Evolutionary conservation across 768 basidiomycete genomes (phyloP).

Genomic region (Tricholoma furcatifolium): DNA sequence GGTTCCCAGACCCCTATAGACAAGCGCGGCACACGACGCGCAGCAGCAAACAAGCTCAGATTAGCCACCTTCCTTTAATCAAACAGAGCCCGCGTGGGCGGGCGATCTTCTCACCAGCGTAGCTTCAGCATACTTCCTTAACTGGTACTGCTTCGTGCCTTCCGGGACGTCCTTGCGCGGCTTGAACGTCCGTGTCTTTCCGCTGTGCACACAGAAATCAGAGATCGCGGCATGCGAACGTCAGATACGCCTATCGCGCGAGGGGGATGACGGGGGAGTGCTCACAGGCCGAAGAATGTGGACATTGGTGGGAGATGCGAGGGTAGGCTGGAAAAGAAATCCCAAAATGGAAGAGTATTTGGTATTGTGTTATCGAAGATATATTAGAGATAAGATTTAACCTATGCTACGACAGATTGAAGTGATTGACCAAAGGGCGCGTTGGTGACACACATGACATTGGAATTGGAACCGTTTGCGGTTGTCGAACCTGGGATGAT

Average conservation of each 20-base stretch:
- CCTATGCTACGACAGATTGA: too few species aligned
- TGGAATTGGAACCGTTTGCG: too few species aligned
- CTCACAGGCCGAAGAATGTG: conserved; percentile 87
- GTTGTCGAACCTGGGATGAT: too few species aligned
- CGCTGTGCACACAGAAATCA: conserved; percentile 51
- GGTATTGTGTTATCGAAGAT: too few species aligned
- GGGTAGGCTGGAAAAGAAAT: too few species aligned
- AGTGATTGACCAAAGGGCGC: too few species aligned
- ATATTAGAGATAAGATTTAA: too few species aligned
- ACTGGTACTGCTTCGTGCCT: conserved; percentile 96
- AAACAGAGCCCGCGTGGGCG: background rate
- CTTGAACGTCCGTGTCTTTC: conserved; percentile 94
- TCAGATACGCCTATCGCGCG: conserved; percentile 5
- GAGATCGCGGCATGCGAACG: background rate
- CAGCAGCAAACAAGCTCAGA: conserved; percentile 1
- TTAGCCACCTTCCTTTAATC: too few species aligned
- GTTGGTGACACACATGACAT: too few species aligned
- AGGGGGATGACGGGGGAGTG: conserved; percentile 7
- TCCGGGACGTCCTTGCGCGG: conserved; percentile 93
- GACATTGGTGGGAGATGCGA: conserved; percentile 54
- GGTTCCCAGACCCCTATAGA: conserved; percentile 92
- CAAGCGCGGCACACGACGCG: conserved; percentile 10
- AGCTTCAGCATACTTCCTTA: conserved; percentile 97
- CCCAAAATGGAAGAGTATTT: too few species aligned
- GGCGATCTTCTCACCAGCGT: conserved; percentile 62